Percentiles rank a stretch among this genome's conserved stretches.
phyloP scores from a whole-genome alignment of 129 eudicot genomes.

The Scalesia atractyloides region DNA sequence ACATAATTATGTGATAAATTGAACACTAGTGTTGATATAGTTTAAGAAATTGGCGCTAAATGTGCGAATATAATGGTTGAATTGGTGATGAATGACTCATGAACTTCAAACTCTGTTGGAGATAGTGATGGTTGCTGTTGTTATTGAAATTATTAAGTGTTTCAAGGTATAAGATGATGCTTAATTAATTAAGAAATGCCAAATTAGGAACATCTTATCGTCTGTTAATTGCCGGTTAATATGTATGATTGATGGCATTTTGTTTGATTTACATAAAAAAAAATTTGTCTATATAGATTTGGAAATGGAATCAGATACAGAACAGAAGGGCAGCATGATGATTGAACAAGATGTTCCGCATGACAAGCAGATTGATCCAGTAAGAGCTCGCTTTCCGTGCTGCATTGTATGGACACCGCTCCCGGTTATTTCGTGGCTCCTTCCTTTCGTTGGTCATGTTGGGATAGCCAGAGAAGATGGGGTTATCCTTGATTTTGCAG shows the following conservation, averaged over 20 bases:
- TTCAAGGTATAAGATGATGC: neutral
- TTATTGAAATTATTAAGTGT: neutral
- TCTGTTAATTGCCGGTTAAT: neutral
- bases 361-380: conserved; percentile 15
- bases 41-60: neutral
- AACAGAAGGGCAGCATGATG: neutral
- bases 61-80: neutral
- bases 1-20: neutral
- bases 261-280: neutral
- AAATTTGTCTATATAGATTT: neutral
- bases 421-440: conserved; percentile 26
- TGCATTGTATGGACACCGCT: conserved; percentile 31
- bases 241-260: too few relatives aligned
- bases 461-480: conserved; percentile 26
- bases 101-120: neutral
- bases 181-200: neutral
- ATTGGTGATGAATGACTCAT: neutral
- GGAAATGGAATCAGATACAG: conserved; percentile 1
- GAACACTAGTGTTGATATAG: conserved; percentile 2
- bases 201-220: neutral
- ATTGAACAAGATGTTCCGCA: conserved; percentile 4
- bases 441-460: conserved; percentile 25
- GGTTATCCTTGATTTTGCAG: conserved; percentile 21
- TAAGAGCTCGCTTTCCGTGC: conserved; percentile 5
- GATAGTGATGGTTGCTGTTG: neutral